Conservation (phyloP, 805 yeast species). For the Myxozyma kluyveri region DNA sequence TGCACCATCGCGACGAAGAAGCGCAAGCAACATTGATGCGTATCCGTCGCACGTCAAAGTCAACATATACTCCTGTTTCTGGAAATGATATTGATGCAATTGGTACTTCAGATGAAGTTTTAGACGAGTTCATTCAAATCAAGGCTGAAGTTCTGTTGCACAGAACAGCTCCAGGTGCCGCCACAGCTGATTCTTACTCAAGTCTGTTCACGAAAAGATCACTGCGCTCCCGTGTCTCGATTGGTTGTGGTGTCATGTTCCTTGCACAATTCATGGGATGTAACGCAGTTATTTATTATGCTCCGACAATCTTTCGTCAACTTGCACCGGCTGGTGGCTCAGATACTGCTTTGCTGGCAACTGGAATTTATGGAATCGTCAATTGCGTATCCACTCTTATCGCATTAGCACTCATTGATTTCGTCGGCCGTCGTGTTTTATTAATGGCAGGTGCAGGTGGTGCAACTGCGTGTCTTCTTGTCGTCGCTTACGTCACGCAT, state of each 20-base stretch:
- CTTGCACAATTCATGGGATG: slow-evolving; percentile 26
- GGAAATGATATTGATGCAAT: slow-evolving; percentile 10
- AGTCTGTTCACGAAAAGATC: neutral
- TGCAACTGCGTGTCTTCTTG: slow-evolving; percentile 36
- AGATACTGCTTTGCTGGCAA: slow-evolving; percentile 42
- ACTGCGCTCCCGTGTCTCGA: slow-evolving; percentile 7
- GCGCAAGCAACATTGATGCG: slow-evolving; percentile 41
- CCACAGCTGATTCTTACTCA: slow-evolving; percentile 1
- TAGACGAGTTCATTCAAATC: slow-evolving; percentile 8
- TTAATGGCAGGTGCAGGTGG: slow-evolving; percentile 61
- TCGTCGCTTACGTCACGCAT: slow-evolving; percentile 1
- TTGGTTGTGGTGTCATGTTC: slow-evolving; percentile 14
- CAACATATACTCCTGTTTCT: neutral
- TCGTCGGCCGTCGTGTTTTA: slow-evolving; percentile 62
- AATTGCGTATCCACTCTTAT: slow-evolving; percentile 52
- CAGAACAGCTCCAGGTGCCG: slow-evolving; percentile 3
- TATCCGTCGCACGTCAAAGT: neutral
- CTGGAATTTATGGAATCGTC: slow-evolving; percentile 47
- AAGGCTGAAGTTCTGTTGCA: slow-evolving; percentile 15
- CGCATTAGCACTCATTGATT: slow-evolving; percentile 54
- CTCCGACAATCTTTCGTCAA: slow-evolving; percentile 48
- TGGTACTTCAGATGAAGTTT: neutral
- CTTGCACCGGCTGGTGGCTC: slow-evolving; percentile 49
- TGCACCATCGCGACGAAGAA: slow-evolving; percentile 7
- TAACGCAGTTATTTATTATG: slow-evolving; percentile 41